A percentile compares a stretch with the other conserved stretches of the same genome.
Conservation (phyloP, 2,329 filamentous ascomycete species). For the Phaeomoniella chlamydospora region DNA sequence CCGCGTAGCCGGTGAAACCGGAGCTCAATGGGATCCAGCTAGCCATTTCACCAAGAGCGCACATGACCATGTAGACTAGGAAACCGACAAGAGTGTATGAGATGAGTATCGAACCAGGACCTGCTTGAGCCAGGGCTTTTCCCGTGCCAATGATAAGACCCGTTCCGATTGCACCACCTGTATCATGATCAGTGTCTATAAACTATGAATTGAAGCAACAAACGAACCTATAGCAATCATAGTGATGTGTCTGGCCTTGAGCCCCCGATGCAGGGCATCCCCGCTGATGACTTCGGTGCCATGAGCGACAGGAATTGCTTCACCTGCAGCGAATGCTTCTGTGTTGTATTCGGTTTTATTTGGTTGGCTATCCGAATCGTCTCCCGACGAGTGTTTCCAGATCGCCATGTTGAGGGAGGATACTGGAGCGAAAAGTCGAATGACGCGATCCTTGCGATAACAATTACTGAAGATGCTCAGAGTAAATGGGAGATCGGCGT, state of each 20-base stretch:
- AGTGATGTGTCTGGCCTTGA: slow-evolving; percentile 24
- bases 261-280: slow-evolving; percentile 21
- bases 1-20: slow-evolving; percentile 71
- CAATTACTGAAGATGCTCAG: too few species aligned
- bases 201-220: slow-evolving; percentile 6
- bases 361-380: neutral
- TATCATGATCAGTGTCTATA: neutral
- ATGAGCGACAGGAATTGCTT: neutral
- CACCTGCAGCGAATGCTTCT: neutral
- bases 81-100: slow-evolving; percentile 28
- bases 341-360: slow-evolving; percentile 1
- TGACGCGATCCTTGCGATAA: too few species aligned
- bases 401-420: neutral
- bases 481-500: too few species aligned
- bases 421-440: too few species aligned
- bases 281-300: slow-evolving; percentile 2
- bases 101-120: slow-evolving; percentile 27
- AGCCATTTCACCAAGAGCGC: slow-evolving; percentile 70
- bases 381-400: neutral
- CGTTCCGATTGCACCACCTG: slow-evolving; percentile 26
- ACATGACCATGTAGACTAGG: slow-evolving; percentile 70
- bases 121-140: slow-evolving; percentile 35
- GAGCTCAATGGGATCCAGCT: slow-evolving; percentile 64
- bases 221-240: slow-evolving; percentile 17
- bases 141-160: slow-evolving; percentile 45